Percentiles rank a stretch among this genome's conserved stretches.
phyloP scores from a whole-genome alignment of 1,284 basidiomycete genomes.

The Papiliotrema terrestris region DNA sequence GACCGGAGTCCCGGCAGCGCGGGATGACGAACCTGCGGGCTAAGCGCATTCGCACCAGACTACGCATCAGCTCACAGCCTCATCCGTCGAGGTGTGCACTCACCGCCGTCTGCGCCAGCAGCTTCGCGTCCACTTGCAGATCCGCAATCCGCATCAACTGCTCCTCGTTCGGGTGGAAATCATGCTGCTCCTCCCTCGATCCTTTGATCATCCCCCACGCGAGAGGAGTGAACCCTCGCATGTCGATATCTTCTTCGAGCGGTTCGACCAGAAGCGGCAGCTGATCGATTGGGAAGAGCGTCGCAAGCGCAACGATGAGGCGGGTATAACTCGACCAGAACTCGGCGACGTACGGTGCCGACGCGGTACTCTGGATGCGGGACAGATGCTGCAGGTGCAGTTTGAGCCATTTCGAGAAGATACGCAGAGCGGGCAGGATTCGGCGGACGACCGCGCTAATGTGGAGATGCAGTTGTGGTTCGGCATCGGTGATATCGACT shows the following conservation, averaged over 20 bases:
- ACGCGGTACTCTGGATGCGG: constrained; percentile 19
- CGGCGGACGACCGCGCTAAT: constrained; percentile 84
- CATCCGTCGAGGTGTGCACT: constrained; percentile 3
- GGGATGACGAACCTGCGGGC: constrained; percentile 30
- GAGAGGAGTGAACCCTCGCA: constrained; percentile 82
- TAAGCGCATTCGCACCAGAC: neutral
- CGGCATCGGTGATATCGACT: constrained; percentile 41
- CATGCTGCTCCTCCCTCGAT: constrained; percentile 17
- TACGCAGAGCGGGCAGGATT: constrained; percentile 78
- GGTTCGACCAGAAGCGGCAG: constrained; percentile 63
- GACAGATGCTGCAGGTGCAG: constrained; percentile 70
- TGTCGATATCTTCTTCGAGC: constrained; percentile 89
- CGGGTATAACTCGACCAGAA: constrained; percentile 75
- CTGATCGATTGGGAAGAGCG: constrained; percentile 65
- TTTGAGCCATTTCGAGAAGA: constrained; percentile 84
- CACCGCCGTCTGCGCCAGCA: constrained; percentile 39
- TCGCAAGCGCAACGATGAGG: constrained; percentile 63
- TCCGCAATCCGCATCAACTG: constrained; percentile 90
- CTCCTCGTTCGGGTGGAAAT: constrained; percentile 87
- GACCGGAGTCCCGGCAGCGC: constrained; percentile 31
- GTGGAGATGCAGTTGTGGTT: constrained; percentile 59
- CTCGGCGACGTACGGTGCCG: constrained; percentile 32
- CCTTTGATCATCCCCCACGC: constrained; percentile 51
- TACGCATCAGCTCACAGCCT: neutral
- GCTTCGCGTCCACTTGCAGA: constrained; percentile 69